Evolutionary conservation across 2,329 filamentous ascomycete genomes (phyloP).

Genomic region (Phaeophleospora eucalypticola): DNA sequence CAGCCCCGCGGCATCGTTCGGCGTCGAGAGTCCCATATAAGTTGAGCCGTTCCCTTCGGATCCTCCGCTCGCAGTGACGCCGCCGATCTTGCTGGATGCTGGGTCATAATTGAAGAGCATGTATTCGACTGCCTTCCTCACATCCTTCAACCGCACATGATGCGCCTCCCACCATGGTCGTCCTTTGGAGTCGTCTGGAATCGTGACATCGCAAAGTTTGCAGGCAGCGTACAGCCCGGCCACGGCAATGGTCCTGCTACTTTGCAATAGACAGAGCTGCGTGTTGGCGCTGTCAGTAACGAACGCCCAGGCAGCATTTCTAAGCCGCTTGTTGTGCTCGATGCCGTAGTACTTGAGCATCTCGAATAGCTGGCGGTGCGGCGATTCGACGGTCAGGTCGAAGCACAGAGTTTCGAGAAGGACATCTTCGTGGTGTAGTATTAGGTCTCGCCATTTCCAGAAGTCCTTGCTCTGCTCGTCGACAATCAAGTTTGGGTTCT

Average conservation of each 20-base stretch:
- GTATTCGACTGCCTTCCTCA: constrained; percentile 68
- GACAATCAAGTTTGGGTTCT: constrained; percentile 82
- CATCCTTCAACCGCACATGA: constrained; percentile 65
- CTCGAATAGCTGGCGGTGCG: constrained; percentile 79
- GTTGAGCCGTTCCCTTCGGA: constrained; percentile 40
- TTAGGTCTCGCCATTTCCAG: constrained; percentile 95
- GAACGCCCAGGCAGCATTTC: constrained; percentile 89
- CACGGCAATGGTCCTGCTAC: constrained; percentile 75
- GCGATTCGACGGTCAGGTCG: constrained; percentile 84
- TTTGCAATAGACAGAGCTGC: constrained; percentile 74
- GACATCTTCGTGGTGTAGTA: constrained; percentile 85
- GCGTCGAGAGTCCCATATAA: constrained; percentile 43
- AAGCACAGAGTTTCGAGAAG: constrained; percentile 91
- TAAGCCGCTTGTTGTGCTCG: constrained; percentile 73
- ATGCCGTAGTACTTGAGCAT: constrained; percentile 69
- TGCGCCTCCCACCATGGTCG: constrained; percentile 84
- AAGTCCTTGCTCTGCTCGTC: constrained; percentile 98
- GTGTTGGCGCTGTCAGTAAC: constrained; percentile 88
- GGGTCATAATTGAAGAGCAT: constrained; percentile 58
- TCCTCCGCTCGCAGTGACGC: constrained; percentile 25
- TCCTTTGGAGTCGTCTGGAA: constrained; percentile 69
- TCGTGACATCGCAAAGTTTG: constrained; percentile 66
- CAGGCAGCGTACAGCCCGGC: constrained; percentile 83
- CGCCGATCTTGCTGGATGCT: constrained; percentile 33
- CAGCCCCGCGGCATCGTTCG: constrained; percentile 27